Percentiles rank a stretch among this genome's conserved stretches.
These are phyloP conservation scores for Alternaria sp. DNA, from an alignment of 2,329 filamentous ascomycete species.

Conservation along the genomic window DNA sequence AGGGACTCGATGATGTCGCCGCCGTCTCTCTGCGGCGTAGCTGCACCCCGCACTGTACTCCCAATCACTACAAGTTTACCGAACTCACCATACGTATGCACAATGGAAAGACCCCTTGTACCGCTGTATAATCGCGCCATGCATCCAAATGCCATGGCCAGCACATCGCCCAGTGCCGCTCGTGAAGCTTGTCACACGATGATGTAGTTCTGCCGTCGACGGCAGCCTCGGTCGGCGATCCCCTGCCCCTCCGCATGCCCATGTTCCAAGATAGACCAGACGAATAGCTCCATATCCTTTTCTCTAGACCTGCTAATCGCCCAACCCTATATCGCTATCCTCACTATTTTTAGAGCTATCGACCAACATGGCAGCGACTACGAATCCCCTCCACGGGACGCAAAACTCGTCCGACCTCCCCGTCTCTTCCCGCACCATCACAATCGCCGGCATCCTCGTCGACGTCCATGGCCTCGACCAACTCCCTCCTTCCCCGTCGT, in stretches of 20 bases:
- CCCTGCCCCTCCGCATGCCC: background rate
- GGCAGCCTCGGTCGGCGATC: conserved; percentile 4
- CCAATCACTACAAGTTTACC: background rate
- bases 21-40: background rate
- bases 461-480: conserved; percentile 84
- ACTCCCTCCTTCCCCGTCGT: conserved; percentile 61
- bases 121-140: background rate
- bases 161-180: background rate
- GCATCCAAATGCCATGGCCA: background rate
- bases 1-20: background rate
- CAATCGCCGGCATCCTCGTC: conserved; percentile 78
- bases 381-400: conserved; percentile 44
- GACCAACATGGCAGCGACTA: conserved; percentile 38
- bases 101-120: background rate
- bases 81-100: background rate
- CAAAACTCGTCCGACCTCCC: conserved; percentile 34
- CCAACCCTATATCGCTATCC: background rate
- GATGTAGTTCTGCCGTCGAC: background rate
- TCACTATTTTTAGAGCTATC: background rate
- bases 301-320: background rate
- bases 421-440: conserved; percentile 70
- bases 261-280: background rate
- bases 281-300: background rate
- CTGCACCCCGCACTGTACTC: background rate
- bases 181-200: background rate